These are phyloP conservation scores for Candida frijolesensis DNA, from an alignment of 1,139 yeast genomes.

Conservation along the genomic window DNA sequence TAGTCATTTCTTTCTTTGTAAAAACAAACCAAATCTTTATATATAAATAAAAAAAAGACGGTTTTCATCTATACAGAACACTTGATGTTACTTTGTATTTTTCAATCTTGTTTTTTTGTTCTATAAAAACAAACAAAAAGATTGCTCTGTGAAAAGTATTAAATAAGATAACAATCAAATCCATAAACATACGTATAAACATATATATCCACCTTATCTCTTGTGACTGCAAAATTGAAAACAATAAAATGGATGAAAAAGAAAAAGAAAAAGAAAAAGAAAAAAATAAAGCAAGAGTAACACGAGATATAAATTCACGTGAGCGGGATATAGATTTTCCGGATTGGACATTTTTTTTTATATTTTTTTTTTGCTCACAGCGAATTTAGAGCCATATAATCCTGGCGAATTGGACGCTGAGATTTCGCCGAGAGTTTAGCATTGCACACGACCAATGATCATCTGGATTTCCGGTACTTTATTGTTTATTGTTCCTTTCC, in stretches of 20 bases:
- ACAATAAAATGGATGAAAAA: neutral
- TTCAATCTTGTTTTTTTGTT: neutral
- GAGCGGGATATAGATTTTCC: neutral
- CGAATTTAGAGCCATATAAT: neutral
- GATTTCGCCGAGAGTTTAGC: constrained; percentile 1
- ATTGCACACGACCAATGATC: neutral
- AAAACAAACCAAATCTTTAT: constrained; percentile 1
- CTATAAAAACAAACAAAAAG: neutral
- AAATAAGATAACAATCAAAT: too few species aligned
- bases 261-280: too few species aligned
- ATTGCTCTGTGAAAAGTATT: neutral
- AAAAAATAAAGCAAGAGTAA: too few species aligned
- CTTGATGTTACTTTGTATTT: neutral
- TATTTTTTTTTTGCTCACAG: neutral
- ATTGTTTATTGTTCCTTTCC: neutral
- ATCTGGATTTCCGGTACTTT: neutral
- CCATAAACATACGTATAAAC: neutral
- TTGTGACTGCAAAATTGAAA: neutral
- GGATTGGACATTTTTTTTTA: neutral
- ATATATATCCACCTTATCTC: neutral
- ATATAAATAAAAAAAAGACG: neutral
- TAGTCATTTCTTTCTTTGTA: constrained; percentile 1
- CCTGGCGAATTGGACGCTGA: neutral
- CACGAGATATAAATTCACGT: neutral
- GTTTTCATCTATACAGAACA: neutral